Evolutionary conservation across 192 early-diverging fungal species (phyloP).

Genomic region (Coemansia sp.): DNA sequence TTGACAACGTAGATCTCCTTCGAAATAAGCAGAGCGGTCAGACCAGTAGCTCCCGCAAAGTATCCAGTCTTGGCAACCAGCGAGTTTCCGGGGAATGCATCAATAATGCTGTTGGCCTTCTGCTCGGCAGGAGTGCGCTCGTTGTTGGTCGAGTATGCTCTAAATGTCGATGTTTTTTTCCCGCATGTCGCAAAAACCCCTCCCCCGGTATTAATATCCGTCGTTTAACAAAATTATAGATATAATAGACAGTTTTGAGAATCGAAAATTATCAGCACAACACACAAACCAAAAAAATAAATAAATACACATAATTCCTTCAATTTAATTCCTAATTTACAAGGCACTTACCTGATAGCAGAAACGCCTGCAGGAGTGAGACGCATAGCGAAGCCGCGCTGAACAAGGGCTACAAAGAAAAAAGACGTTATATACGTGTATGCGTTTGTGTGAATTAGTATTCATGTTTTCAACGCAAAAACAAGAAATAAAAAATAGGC

Average conservation of each 20-base stretch:
- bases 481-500: background rate
- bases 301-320: background rate
- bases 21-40: slow-evolving; percentile 86
- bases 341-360: slow-evolving; percentile 30
- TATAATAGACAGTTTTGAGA: too few species aligned
- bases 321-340: too few species aligned
- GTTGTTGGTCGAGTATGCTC: slow-evolving; percentile 43
- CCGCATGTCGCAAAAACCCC: background rate
- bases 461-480: too few species aligned
- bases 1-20: slow-evolving; percentile 99
- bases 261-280: too few species aligned
- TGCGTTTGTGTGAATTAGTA: background rate
- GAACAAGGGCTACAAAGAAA: slow-evolving; percentile 39
- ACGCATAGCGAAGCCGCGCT: slow-evolving; percentile 51
- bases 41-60: slow-evolving; percentile 78
- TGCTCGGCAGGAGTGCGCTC: slow-evolving; percentile 59
- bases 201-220: background rate
- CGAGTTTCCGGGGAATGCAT: slow-evolving; percentile 88
- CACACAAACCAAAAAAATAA: background rate
- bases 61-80: slow-evolving; percentile 87
- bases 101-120: slow-evolving; percentile 90
- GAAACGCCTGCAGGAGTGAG: slow-evolving; percentile 45
- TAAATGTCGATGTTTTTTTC: background rate
- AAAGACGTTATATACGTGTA: background rate
- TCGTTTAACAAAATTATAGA: too few species aligned